Percentiles rank a stretch among this genome's conserved stretches.
Conservation (phyloP, 2,329 filamentous ascomycete genomes). For the Aspergillus carbonarius region DNA sequence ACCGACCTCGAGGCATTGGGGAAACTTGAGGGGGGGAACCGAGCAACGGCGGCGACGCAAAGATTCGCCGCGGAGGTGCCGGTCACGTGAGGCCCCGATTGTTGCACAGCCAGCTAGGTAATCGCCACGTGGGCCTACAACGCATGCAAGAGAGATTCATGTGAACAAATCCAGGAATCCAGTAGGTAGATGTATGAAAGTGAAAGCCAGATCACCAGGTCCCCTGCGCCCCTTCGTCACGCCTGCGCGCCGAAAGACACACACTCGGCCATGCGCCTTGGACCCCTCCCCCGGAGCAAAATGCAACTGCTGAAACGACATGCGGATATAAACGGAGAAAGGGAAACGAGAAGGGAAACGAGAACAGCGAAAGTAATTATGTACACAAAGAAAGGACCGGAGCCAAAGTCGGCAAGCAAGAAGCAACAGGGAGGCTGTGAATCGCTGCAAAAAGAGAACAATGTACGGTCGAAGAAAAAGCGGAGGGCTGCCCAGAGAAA, state of each 20-base stretch:
- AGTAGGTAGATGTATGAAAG: neutral
- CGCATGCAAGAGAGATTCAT: neutral
- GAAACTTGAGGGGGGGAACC: neutral
- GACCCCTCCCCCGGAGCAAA: constrained; percentile 11
- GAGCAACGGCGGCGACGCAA: neutral
- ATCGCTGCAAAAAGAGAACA: constrained; percentile 15
- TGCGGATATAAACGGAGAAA: constrained; percentile 16
- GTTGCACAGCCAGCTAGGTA: no score
- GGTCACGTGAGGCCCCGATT: no score
- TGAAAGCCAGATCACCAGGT: constrained; percentile 11
- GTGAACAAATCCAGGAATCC: neutral
- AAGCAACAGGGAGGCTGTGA: constrained; percentile 1
- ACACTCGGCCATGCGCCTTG: constrained; percentile 21
- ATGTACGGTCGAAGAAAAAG: constrained; percentile 13
- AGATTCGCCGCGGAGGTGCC: neutral
- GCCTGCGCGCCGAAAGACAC: constrained; percentile 25
- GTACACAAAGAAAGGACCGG: constrained; percentile 23
- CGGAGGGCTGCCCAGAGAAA: neutral
- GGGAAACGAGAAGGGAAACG: constrained; percentile 14
- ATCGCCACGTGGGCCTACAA: neutral
- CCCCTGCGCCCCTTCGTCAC: constrained; percentile 20
- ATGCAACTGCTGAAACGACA: constrained; percentile 10
- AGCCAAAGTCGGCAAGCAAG: neutral
- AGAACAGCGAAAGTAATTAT: constrained; percentile 23
- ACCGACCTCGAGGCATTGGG: neutral